Percentiles rank a stretch among this genome's conserved stretches.
phyloP scores from a whole-genome alignment of 768 basidiomycete genomes.

The Termitomyces sp. region DNA sequence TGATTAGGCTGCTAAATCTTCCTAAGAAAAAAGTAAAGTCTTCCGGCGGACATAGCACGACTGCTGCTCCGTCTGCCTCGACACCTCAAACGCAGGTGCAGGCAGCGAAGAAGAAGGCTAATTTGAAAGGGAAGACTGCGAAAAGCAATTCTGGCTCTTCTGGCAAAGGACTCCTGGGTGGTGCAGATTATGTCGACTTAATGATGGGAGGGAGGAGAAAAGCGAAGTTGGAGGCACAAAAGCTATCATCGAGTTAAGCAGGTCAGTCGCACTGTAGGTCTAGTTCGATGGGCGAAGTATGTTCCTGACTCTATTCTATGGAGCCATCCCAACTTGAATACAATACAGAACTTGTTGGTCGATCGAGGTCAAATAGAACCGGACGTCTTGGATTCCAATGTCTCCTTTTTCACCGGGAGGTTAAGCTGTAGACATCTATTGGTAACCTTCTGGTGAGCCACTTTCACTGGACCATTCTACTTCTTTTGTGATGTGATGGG shows the following conservation, averaged over 20 bases:
- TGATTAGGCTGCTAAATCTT: constrained; percentile 3
- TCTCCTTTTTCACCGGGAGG: neutral
- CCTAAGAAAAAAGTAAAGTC: constrained; percentile 35
- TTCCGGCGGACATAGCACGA: constrained; percentile 12
- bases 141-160: constrained; percentile 17
- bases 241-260: constrained; percentile 33
- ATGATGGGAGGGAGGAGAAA: constrained; percentile 68
- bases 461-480: neutral
- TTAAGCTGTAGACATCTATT: too few species aligned
- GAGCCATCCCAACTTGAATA: neutral
- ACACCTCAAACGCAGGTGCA: constrained; percentile 31
- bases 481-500: neutral
- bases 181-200: constrained; percentile 71
- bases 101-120: constrained; percentile 44
- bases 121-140: constrained; percentile 36
- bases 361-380: neutral
- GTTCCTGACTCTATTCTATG: neutral
- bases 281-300: neutral
- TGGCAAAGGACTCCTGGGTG: constrained; percentile 51
- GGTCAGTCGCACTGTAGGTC: neutral
- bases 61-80: constrained; percentile 11
- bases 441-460: neutral
- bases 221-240: constrained; percentile 60
- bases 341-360: neutral
- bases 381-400: neutral